These are phyloP conservation scores for Fraxinus anomala DNA, from an alignment of 257 asterid species.

Conservation along the genomic window DNA sequence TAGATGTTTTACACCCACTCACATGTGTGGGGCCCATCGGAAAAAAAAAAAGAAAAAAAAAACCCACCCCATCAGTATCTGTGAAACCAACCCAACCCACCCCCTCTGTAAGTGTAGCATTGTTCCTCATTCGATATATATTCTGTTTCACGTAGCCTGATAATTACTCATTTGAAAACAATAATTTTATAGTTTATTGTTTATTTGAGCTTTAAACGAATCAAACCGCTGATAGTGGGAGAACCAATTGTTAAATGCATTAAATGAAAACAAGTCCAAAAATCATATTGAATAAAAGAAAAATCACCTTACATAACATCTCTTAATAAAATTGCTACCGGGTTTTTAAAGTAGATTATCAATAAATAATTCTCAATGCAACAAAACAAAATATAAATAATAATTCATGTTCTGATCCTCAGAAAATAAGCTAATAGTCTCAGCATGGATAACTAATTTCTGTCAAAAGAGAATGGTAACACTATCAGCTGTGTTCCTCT, in stretches of 20 bases:
- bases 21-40: too few species aligned
- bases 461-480: neutral
- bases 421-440: neutral
- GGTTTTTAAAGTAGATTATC: neutral
- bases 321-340: neutral
- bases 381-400: neutral
- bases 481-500: neutral
- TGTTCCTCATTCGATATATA: neutral
- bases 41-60: too few species aligned
- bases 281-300: neutral
- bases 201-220: neutral
- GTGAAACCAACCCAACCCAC: too few species aligned
- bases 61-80: too few species aligned
- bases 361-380: conserved; percentile 2
- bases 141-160: neutral
- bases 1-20: too few species aligned
- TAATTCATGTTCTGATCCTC: neutral
- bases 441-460: neutral
- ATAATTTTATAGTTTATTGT: too few species aligned
- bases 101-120: too few species aligned
- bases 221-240: too few species aligned
- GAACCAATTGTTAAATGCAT: neutral
- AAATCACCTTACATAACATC: neutral
- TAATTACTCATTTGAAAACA: too few species aligned
- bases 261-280: neutral